Evolutionary conservation across 352 stramenopile species (phyloP), one percentile per base, ranked within the genome.

Genomic region (Bremia lactucae): DNA sequence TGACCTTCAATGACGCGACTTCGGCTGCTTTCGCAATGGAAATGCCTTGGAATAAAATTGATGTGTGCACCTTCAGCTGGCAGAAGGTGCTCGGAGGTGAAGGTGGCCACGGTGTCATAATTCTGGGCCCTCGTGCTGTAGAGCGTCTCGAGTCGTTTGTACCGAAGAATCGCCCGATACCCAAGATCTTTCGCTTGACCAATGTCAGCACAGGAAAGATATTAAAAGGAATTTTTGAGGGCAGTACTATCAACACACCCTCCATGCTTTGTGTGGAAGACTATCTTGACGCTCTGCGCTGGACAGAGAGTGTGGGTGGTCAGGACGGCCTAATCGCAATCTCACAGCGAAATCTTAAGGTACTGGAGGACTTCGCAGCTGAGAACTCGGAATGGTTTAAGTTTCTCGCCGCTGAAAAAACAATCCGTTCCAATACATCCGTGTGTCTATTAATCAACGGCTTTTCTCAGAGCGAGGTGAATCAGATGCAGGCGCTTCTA

Each of bases 181-280:
- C 96, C 22, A 99, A 99, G 77, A 98, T 99, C 66, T 99, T 99
- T 74, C 87, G 95, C 35, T 76, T 99, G 62, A 95, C 87, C 10
- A 98, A 98, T 65, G 68, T 67, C 24, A 97, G 95, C 58, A 96
- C 93, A 22, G 96, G 96, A 62, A 92, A 95, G 54, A 51, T 99
- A 15, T 66, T 91, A 41, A 72, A 71, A 39, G 81, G 68, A 37
- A 97, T 99, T 52, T 99, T 98, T 60, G 85, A 98, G 53, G 96
- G 96, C 38, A 93, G 89, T 42, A 99, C 96, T 21, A 99, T 99
- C 71, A 99, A 99, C 76, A 99, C 96, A 42, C 96, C 96, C 22
- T 98, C 94, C 15, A 98, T 99, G 96, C 82, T 99, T 34, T 95
- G 83, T 57, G 95, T 99, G 16, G 96, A 99, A 67, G 96, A 99